Base-by-base conservation (phyloP, 768 basidiomycete genomes). In the Mrakia gelida region DNA sequence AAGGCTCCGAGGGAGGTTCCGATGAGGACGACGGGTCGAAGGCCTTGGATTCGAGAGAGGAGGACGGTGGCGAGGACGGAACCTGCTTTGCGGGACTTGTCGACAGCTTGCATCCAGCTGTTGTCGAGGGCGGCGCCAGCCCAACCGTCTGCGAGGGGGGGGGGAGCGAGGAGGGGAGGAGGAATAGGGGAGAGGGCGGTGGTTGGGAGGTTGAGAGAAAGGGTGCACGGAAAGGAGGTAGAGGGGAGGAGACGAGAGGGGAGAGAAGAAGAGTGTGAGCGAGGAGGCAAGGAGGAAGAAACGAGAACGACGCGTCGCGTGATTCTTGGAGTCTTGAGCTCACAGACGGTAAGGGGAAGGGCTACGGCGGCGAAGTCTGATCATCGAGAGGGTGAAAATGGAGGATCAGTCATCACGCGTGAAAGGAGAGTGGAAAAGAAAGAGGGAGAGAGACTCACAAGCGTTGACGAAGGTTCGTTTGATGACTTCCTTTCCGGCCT, bases 1-100 rank as follows among this genome's bases (percentile, higher is more conserved):
- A 85, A 77, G 26, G 86, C 85, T n/a, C 87, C 87, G 7, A 86
- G 82, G 9, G 86, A 86, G 26, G 84, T 84, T 0, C 86, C 87
- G 78, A 87, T 81, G 49, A 87, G 82, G 7, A 85, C 82, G 11
- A 86, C 85, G 0, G 87, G 87, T 13, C 87, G 81, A 74, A 85
- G 83, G 9, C 87, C 87, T 76, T 87, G 87, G 0, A 86, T 84
- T 30, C 83, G 75, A 65, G 86, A 85, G 70, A 85, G 84, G n/a
- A 87, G 81, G 23, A 87, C 85, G 56, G 86, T 85, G 0, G 86
- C 86, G 9, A 87, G 83, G 3, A 87, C 75, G 11, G 83, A 74
- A 13, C 86, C 87, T 0, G 87, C 87, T 77, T 87, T 87, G 72
- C 81, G 82, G 0, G 86, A 86, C 52, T 85, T 82, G 78, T 87